Evolutionary conservation across 768 basidiomycete genomes (phyloP).

Genomic region (Collybia sordida): DNA sequence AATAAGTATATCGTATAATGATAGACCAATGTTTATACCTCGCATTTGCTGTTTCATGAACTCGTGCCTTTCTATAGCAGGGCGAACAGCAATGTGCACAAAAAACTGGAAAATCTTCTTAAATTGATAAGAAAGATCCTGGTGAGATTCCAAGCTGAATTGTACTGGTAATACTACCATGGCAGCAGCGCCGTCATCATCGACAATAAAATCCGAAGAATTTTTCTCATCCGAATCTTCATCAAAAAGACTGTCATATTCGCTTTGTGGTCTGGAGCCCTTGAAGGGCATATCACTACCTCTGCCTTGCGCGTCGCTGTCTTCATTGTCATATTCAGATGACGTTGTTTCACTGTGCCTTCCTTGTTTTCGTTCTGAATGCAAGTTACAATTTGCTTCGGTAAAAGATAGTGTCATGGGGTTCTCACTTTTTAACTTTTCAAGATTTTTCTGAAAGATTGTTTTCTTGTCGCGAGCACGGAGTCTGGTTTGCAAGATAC

Average conservation of each 20-base stretch:
- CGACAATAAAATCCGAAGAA: slow-evolving; percentile 56
- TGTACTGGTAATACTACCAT: slow-evolving; percentile 59
- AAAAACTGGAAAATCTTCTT: slow-evolving; percentile 88
- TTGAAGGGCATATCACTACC: slow-evolving; percentile 33
- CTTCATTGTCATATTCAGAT: slow-evolving; percentile 16
- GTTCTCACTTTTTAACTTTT: slow-evolving; percentile 61
- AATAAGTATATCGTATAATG: not conserved
- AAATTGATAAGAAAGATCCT: slow-evolving; percentile 78
- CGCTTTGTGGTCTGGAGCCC: slow-evolving; percentile 43
- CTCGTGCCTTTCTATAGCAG: slow-evolving; percentile 44
- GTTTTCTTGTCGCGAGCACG: slow-evolving; percentile 61
- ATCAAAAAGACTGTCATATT: slow-evolving; percentile 34
- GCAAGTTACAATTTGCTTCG: slow-evolving; percentile 1
- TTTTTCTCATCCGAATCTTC: slow-evolving; percentile 37
- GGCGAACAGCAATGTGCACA: slow-evolving; percentile 73
- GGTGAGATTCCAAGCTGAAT: slow-evolving; percentile 79
- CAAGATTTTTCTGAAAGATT: slow-evolving; percentile 60
- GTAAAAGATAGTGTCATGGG: not conserved
- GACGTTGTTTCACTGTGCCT: slow-evolving; percentile 31
- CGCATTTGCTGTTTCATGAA: slow-evolving; percentile 56
- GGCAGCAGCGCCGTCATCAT: slow-evolving; percentile 51
- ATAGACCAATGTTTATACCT: slow-evolving; percentile 34
- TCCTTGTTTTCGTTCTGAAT: slow-evolving; percentile 44
- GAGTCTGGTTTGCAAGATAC: slow-evolving; percentile 62
- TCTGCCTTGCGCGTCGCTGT: slow-evolving; percentile 21